phyloP scores from a whole-genome alignment of 1,284 basidiomycete species.

The Trichosporon sp. region DNA sequence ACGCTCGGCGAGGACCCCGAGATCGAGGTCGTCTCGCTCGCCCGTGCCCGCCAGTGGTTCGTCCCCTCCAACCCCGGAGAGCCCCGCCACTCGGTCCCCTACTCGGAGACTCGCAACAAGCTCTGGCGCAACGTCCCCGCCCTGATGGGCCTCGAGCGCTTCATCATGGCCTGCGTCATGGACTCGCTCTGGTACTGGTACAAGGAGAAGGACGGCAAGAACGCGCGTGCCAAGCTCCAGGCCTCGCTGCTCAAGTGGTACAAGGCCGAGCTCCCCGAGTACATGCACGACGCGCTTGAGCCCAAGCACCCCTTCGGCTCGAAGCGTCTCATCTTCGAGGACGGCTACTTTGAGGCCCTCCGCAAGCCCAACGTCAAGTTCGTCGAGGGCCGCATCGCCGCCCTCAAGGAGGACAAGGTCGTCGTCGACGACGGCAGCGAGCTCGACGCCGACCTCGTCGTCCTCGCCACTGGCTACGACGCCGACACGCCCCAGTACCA shows the following conservation, averaged over 20 bases:
- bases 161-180: constrained; percentile 9
- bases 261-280: constrained; percentile 7
- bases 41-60: constrained; percentile 18
- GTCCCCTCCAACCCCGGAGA: constrained; percentile 9
- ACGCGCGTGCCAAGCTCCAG: constrained; percentile 12
- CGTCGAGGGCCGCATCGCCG: constrained; percentile 16
- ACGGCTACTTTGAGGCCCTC: constrained; percentile 21
- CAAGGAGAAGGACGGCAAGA: constrained; percentile 13
- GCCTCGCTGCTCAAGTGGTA: constrained; percentile 13
- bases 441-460: constrained; percentile 17
- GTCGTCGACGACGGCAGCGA: constrained; percentile 15
- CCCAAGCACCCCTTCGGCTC: constrained; percentile 9
- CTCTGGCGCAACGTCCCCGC: constrained; percentile 9
- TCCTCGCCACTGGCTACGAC: constrained; percentile 19
- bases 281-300: constrained; percentile 18
- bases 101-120: not conserved
- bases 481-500: constrained; percentile 17
- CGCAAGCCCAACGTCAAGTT: constrained; percentile 14
- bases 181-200: constrained; percentile 14
- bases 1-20: constrained; percentile 18
- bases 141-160: constrained; percentile 12
- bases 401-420: constrained; percentile 9
- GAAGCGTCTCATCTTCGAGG: constrained; percentile 20
- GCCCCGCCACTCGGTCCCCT: constrained; percentile 11
- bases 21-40: constrained; percentile 19